Conservation (phyloP, 1,284 basidiomycete species). For the Austropuccinia psidii region DNA sequence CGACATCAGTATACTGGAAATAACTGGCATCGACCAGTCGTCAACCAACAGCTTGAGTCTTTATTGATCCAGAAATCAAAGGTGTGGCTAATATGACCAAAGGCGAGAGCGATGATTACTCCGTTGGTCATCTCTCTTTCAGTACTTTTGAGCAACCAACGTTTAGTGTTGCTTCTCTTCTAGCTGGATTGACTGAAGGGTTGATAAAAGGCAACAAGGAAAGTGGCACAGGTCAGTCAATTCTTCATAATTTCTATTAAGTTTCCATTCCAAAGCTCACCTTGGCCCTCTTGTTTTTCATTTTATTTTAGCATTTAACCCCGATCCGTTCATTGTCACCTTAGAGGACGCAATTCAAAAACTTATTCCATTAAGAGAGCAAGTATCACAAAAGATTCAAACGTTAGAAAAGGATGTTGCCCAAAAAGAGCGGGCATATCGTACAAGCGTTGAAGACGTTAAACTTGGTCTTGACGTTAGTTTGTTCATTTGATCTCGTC, state of each 20-base stretch:
- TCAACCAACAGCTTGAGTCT: too few relatives aligned
- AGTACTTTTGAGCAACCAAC: conserved; percentile 32
- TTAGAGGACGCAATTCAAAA: conserved; percentile 31
- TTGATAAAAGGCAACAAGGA: conserved; percentile 33
- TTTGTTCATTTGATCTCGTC: not conserved
- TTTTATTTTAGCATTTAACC: conserved; percentile 29
- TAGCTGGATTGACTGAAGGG: conserved; percentile 33
- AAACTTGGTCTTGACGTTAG: conserved; percentile 34
- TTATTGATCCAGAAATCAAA: too few relatives aligned
- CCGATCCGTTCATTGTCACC: conserved; percentile 36
- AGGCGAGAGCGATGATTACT: too few relatives aligned
- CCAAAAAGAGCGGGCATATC: conserved; percentile 33
- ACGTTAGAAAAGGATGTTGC: conserved; percentile 28
- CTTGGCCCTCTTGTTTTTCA: not conserved
- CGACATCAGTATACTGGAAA: too few relatives aligned
- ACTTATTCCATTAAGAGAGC: conserved; percentile 23
- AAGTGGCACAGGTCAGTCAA: conserved; percentile 31
- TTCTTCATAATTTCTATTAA: not conserved
- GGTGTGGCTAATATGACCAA: too few relatives aligned
- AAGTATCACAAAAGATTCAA: conserved; percentile 24
- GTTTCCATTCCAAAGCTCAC: not conserved
- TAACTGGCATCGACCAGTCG: too few relatives aligned
- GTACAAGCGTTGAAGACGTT: conserved; percentile 34
- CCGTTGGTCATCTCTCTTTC: too few relatives aligned
- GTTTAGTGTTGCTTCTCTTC: conserved; percentile 24